Percentiles rank a stretch among this genome's conserved stretches.
phyloP scores from a whole-genome alignment of 495 filamentous ascomycete genomes.

The Copromyces sp. region DNA sequence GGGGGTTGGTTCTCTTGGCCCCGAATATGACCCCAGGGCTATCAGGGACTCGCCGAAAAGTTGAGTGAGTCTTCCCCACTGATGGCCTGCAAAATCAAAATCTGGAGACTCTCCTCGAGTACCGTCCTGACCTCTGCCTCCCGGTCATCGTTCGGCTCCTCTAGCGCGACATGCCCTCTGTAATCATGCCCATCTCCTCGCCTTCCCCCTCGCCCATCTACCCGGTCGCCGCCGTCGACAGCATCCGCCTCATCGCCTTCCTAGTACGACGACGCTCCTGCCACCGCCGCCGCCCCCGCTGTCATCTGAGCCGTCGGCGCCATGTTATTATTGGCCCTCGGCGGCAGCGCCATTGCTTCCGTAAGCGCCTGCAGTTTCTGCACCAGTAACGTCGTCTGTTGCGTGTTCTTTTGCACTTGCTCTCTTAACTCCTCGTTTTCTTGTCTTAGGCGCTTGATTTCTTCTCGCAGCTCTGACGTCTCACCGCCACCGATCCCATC shows the following conservation, averaged over 20 bases:
- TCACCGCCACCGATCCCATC: slow-evolving; percentile 6
- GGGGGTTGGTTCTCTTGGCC: not conserved
- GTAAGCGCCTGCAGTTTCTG: slow-evolving; percentile 18
- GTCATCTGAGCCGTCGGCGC: not conserved
- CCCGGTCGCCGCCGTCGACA: not conserved
- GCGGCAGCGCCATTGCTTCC: slow-evolving; percentile 3
- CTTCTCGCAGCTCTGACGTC: slow-evolving; percentile 24
- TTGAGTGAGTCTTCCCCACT: not conserved
- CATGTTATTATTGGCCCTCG: not conserved
- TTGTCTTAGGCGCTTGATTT: slow-evolving; percentile 26
- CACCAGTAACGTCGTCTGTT: slow-evolving; percentile 21
- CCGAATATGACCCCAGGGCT: not conserved
- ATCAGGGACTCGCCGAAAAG: not conserved
- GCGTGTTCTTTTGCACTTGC: slow-evolving; percentile 22
- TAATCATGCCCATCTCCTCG: not conserved
- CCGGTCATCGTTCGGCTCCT: too few species aligned
- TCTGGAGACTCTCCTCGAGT: not conserved
- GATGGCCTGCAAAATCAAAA: not conserved
- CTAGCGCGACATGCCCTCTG: not conserved
- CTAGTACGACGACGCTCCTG: not conserved
- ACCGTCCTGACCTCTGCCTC: not conserved
- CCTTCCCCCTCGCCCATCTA: too few species aligned
- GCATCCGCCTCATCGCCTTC: not conserved
- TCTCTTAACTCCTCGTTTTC: slow-evolving; percentile 29
- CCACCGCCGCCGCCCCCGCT: not conserved